These are phyloP conservation scores for Panicum hallii DNA, from an alignment of 202 grass and related monocot species.

Conservation along the genomic window DNA sequence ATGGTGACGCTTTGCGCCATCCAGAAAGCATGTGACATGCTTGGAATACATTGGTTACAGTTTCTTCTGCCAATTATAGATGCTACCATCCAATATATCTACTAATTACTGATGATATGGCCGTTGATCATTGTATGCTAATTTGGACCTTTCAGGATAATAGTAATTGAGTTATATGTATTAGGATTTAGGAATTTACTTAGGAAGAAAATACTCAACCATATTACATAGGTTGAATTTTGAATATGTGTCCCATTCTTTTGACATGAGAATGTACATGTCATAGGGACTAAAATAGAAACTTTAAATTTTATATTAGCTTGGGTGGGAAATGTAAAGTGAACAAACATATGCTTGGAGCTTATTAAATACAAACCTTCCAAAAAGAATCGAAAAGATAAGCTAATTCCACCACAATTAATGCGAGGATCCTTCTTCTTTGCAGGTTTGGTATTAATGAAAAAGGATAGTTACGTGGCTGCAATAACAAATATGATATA, in stretches of 20 bases:
- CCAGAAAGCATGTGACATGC: too few relatives aligned
- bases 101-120: background rate
- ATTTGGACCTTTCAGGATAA: background rate
- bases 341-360: background rate
- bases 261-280: background rate
- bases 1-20: background rate
- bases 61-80: background rate
- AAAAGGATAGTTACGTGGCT: background rate
- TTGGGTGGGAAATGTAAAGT: conserved; percentile 3
- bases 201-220: background rate
- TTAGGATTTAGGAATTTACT: background rate
- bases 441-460: background rate
- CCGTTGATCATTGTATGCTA: background rate
- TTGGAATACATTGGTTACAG: background rate
- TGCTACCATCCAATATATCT: background rate
- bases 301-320: background rate
- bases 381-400: background rate
- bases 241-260: background rate
- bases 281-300: background rate
- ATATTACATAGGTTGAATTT: background rate
- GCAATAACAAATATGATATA: background rate
- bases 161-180: background rate
- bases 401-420: background rate
- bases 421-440: background rate
- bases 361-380: background rate